Base-by-base conservation (phyloP, 2,329 filamentous ascomycete species). In the Talaromyces piceae region DNA sequence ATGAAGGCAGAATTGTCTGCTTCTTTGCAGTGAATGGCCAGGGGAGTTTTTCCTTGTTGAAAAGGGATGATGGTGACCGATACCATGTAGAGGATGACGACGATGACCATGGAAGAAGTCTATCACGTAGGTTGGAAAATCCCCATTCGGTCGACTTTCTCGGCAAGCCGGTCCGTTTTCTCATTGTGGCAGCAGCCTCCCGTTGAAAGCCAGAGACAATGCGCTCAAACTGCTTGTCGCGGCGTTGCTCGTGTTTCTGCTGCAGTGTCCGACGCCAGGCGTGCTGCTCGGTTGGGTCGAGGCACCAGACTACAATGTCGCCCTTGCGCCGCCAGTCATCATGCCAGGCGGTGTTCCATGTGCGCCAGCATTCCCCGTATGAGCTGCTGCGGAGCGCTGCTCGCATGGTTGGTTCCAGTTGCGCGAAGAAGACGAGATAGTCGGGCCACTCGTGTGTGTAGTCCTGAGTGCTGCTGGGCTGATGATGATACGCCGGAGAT, bases 251-350 rank as follows among this genome's bases (percentile, higher is more conserved):
- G 2, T 49, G 45, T 9, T 53, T 65, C 27, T 58, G 56, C 5
- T 59, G 59, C n/a, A 57, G 63, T 22, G 60, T 45, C 7, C 59
- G 51, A n/a, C 63, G 62, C 68, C 68, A 71, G 22, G 59, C 55
- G 27, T 61, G 59, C 53, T 72, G 69, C 41, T 68, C 63, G 4
- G 51, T 47, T 0, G 63, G 54, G 39, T 73, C 69, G 2, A 74
- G 61, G 50, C 75, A 81, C 79, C 79, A 84, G 23, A 83, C 79
- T 18, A 84, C 63, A 27, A 85, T 75, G 65, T 84, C 81, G n/a
- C 82, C 82, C 20, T 67, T 67, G 49, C 82, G 72, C 51, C 82
- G 74, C 71, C 68, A 72, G 63, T 85, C 82, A 58, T 84, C 82
- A 62, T 84, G 81, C 68, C 76, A 82, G 53, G 78, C 77, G 27